Base-by-base conservation (phyloP, 2,329 filamentous ascomycete species). In the Xylariaceae sp. region DNA sequence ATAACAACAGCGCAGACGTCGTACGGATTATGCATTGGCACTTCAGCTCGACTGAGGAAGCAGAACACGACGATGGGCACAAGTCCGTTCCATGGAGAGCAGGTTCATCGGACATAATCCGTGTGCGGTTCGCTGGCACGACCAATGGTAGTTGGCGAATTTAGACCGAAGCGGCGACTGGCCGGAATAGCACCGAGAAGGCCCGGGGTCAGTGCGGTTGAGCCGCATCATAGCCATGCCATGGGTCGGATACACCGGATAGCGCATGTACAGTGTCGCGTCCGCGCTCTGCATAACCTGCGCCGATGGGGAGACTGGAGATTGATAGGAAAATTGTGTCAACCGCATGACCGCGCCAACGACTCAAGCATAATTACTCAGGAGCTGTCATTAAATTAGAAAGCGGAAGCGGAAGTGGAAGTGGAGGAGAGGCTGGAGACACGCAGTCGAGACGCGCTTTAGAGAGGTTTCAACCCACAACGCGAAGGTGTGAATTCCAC, bases 201-300 rank as follows among this genome's bases (percentile, higher is more conserved):
- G 44, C 39, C 61, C 59, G 56, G 51, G 13, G 30, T 44, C 44
- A 39, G 45, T 47, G 18, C 59, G 56, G 54, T 53, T 61, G 62
- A 63, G 62, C 62, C 62, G 61, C 61, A 63, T 57, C 51, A 57
- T 53, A 62, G 59, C 59, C 56, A 59, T 56, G 59, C 51, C 49
- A 56, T 50, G 61, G 53, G 50, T 58, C 55, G 54, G 54, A 13
- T n/a, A 37, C 18, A n/a, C 42, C 49, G n/a, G 10, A 23, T 42
- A 9, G 47, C 5, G 17, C 17, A 18, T 11, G 17, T n/a, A 49
- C 47, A 23, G 47, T 11, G 47, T 18, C 9, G 47, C 17, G 13
- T 45, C 42, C 9, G 42, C 42, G n/a, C 37, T 42, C 37, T 42
- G 37, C 37, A 42, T 13, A 30, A 30, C 4, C 23, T 30, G 23